Conservation (phyloP, 805 yeast species). For the Sungouiozyma intestinalis region DNA sequence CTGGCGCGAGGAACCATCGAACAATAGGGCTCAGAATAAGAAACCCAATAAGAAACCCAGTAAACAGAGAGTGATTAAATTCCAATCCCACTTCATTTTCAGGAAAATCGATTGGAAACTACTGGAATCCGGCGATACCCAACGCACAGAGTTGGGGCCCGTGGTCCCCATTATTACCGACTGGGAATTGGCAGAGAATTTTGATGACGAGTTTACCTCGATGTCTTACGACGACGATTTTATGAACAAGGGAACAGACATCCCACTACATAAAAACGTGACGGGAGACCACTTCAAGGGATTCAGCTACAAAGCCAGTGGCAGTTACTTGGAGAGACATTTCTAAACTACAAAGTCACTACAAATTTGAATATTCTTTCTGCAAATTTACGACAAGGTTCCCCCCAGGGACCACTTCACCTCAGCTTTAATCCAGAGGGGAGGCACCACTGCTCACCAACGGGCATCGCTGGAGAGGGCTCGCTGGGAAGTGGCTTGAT, state of each 20-base stretch:
- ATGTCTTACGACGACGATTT: conserved; percentile 38
- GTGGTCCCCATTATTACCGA: conserved; percentile 74
- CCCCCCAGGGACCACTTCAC: too few relatives aligned
- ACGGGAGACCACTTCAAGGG: conserved; percentile 27
- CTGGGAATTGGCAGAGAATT: conserved; percentile 76
- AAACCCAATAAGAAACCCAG: conserved; percentile 23
- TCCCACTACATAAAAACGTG: neutral
- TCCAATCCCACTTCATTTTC: conserved; percentile 63
- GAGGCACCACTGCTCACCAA: too few relatives aligned
- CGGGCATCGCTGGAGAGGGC: too few relatives aligned
- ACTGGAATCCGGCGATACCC: conserved; percentile 39
- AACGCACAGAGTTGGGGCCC: conserved; percentile 49
- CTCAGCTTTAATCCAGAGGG: too few relatives aligned
- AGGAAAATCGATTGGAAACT: conserved; percentile 63
- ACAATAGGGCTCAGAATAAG: conserved; percentile 5
- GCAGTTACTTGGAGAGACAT: conserved; percentile 28
- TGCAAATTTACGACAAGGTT: too few relatives aligned
- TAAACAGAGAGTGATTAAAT: conserved; percentile 24
- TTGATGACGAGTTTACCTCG: conserved; percentile 67
- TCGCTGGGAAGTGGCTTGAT: too few relatives aligned
- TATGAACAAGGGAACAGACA: conserved; percentile 1
- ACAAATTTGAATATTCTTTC: neutral
- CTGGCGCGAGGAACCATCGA: conserved; percentile 28
- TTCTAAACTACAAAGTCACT: conserved; percentile 18
- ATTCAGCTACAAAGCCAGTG: conserved; percentile 29